Evolutionary conservation across 139 green algal species (phyloP), one percentile per base, ranked within the genome.

Genomic region (Nannochloris sp.): DNA sequence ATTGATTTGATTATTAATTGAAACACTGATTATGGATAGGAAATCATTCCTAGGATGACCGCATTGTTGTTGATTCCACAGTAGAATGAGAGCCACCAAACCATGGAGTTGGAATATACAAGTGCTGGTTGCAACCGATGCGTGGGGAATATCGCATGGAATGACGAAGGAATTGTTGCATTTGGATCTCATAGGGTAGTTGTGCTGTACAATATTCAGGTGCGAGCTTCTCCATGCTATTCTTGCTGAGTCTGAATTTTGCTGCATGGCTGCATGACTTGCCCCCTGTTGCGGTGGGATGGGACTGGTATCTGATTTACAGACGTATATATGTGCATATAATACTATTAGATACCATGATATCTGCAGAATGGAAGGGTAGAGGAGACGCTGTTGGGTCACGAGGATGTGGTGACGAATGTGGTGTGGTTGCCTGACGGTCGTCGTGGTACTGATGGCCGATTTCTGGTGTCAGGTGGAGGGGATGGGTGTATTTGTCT

Each of bases 401-500:
- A 95, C 64, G 81, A 69, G 2, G 76, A 67, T 10, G 57, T 70
- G 10, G 86, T 95, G 7, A 89, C 85, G 69, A 94, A 88, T 55
- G 69, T 92, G 48, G 60, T 60, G 19, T 95, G 87, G 85, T 11
- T 18, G 4, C 49, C 49, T 14, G 49, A 60, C 24, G 46, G 10
- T 49, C 16, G 31, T 40, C 48, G n/a, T 50, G 8, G 14, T 43
- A 16, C 23, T 40, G 15, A 51, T 9, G 25, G 14, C 5, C 16
- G 10, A 18, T 34, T 11, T 37, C 57, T 88, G 4, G 61, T 76
- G 1, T 87, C 78, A 9, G 85, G 86, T 10, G 48, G 72, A 11
- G 76, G 78, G 19, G 83, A 91, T 59, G 64, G 57, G 56, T 72
- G 56, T 40, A 44, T 91, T 56, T 66, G 80, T 6, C 44, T 90